Base-by-base conservation (phyloP, 805 yeast genomes). In the Candida piceae region DNA sequence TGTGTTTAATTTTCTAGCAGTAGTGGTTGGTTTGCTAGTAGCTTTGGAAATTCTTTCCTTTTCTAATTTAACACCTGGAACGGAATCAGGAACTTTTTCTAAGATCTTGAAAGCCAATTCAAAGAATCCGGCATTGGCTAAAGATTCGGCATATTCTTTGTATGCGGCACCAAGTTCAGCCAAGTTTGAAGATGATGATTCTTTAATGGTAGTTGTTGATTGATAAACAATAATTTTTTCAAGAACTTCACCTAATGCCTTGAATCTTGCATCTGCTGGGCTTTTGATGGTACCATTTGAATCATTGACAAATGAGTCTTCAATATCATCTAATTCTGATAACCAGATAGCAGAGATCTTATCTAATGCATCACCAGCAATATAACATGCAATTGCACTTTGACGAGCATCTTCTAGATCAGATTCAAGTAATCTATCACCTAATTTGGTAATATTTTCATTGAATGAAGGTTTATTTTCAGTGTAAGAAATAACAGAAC, bases 311-410 rank as follows among this genome's bases (percentile, higher is more conserved):
- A 69, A 63, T 23, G 50, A 52, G 5, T 50, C 39, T 52, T 75
- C 78, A 41, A 62, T 57, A 4, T 45, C 63, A 7, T 67, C 61
- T 36, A 74, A 55, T 60, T 93, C 98, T 19, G 76, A 67, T 35
- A 85, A 71, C 99, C 99, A 93, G 45, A 93, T 74, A 10, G 67
- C 59, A 4, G 95, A 76, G 32, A 87, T 80, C 53, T 80, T 84
- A 44, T 83, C 94, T 35, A 88, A 67, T 4, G 93, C 80, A 30
- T 78, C 74, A 21, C 96, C 96, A 16, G 87, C 84, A 46, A 87
- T 67, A 58, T 80, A 93, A 45, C 88, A 78, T 23, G 75, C 60
- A 31, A 90, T 66, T 2, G 98, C 95, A 55, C 79, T 73, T 50
- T 79, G 76, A 58, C 97, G 76, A 37, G 73, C 62, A 17, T 51